Evolutionary conservation across 176 grass and related monocot species (phyloP).

Genomic region (Zoysia japonica): DNA sequence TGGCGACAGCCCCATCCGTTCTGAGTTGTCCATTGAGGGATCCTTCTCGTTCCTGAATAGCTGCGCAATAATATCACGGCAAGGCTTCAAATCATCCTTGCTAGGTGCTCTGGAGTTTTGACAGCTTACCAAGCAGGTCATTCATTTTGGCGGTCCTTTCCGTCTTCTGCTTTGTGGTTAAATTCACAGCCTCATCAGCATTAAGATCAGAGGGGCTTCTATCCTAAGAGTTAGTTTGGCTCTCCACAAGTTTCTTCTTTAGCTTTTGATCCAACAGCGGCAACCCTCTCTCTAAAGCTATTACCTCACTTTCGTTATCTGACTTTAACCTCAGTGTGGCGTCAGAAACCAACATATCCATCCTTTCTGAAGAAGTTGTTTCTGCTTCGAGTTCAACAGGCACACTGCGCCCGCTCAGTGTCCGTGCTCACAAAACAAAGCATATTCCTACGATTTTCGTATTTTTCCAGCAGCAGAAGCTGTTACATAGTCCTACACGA

Average conservation of each 20-base stretch:
- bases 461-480: slow-evolving; percentile 27
- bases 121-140: slow-evolving; percentile 68
- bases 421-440: neutral
- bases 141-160: slow-evolving; percentile 48
- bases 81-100: slow-evolving; percentile 71
- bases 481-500: slow-evolving; percentile 33
- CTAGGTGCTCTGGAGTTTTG: slow-evolving; percentile 37
- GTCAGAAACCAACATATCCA: slow-evolving; percentile 53
- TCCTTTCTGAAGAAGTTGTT: slow-evolving; percentile 45
- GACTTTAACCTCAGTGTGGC: slow-evolving; percentile 76
- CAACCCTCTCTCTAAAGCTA: slow-evolving; percentile 60
- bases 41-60: slow-evolving; percentile 37
- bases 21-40: slow-evolving; percentile 8
- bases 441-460: slow-evolving; percentile 2
- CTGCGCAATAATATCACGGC: slow-evolving; percentile 39
- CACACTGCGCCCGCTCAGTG: neutral
- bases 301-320: slow-evolving; percentile 41
- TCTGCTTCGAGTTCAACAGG: slow-evolving; percentile 21
- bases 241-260: slow-evolving; percentile 46
- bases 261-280: slow-evolving; percentile 64
- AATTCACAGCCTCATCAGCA: slow-evolving; percentile 34
- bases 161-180: slow-evolving; percentile 40
- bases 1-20: neutral
- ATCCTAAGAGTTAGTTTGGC: slow-evolving; percentile 35
- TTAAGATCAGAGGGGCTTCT: slow-evolving; percentile 32